These are phyloP conservation scores for Starmerella asiatica DNA, from an alignment of 805 yeast species.

Conservation along the genomic window DNA sequence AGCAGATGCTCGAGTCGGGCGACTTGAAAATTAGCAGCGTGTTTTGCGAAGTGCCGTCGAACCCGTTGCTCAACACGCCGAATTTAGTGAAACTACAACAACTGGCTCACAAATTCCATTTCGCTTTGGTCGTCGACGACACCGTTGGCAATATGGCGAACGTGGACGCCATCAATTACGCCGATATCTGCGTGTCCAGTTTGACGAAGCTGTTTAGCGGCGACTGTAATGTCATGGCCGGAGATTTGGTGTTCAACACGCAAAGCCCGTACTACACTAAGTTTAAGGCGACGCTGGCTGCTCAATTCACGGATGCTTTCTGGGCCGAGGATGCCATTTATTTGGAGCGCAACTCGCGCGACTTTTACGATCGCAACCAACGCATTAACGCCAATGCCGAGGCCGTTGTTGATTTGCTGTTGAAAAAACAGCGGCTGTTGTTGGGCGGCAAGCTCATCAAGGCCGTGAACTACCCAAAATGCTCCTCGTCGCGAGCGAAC, in stretches of 20 bases:
- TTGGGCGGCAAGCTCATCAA: conserved; percentile 36
- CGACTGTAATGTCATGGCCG: conserved; percentile 92
- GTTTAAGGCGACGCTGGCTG: conserved; percentile 38
- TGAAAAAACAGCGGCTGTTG: conserved; percentile 9
- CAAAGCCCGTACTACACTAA: conserved; percentile 36
- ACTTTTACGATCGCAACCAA: conserved; percentile 51
- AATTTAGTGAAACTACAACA: conserved; percentile 50
- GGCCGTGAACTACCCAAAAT: conserved; percentile 58
- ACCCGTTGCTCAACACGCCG: conserved; percentile 82
- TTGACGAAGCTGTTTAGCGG: conserved; percentile 88
- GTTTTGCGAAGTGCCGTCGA: conserved; percentile 89
- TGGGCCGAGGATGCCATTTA: conserved; percentile 94
- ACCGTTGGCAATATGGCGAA: conserved; percentile 87
- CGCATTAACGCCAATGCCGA: conserved; percentile 31
- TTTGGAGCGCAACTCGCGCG: conserved; percentile 85
- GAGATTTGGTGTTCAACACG: conserved; percentile 70
- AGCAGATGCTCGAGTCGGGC: conserved; percentile 45
- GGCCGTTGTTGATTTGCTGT: conserved; percentile 26
- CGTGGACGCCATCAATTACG: conserved; percentile 62
- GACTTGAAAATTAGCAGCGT: conserved; percentile 53
- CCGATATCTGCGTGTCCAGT: conserved; percentile 79
- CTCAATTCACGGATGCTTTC: conserved; percentile 56
- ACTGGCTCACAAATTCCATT: conserved; percentile 55
- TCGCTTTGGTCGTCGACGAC: conserved; percentile 80
- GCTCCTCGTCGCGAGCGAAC: conserved; percentile 39